Evolutionary conservation across 306 rosid genomes (phyloP).

Genomic region (Pueraria montana): DNA sequence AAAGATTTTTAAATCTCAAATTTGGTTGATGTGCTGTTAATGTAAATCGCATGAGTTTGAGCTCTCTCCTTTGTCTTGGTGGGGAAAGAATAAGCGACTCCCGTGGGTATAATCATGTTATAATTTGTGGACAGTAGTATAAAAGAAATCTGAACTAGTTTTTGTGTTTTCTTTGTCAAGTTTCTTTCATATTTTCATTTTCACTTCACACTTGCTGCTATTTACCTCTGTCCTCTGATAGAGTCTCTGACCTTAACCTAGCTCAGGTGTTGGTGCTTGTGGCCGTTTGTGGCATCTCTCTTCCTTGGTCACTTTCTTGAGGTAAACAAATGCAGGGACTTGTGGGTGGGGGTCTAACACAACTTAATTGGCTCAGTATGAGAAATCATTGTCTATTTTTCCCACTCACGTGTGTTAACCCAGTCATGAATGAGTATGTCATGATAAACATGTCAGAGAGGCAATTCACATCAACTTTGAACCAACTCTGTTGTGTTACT

Average conservation of each 20-base stretch:
- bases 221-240: not conserved
- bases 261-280: conserved; percentile 32
- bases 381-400: conserved; percentile 6
- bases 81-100: not conserved
- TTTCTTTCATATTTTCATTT: conserved; percentile 30
- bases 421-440: not conserved
- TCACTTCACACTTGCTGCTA: not conserved
- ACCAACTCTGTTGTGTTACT: not conserved
- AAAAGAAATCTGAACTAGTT: conserved; percentile 8
- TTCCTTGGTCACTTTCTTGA: conserved; percentile 35
- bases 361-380: not conserved
- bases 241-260: conserved; percentile 30
- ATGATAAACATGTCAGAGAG: not conserved
- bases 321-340: conserved; percentile 11
- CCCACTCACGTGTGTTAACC: conserved; percentile 5
- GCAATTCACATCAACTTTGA: not conserved
- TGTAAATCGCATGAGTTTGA: too few species aligned
- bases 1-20: too few species aligned
- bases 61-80: not conserved
- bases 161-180: conserved; percentile 27
- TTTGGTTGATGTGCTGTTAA: too few species aligned
- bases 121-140: not conserved
- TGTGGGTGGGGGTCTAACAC: not conserved
- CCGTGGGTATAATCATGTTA: not conserved
- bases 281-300: not conserved